Evolutionary conservation across 2,329 filamentous ascomycete species (phyloP), one percentile per base, ranked within the genome.

Genomic region (Penicillium expansum): DNA sequence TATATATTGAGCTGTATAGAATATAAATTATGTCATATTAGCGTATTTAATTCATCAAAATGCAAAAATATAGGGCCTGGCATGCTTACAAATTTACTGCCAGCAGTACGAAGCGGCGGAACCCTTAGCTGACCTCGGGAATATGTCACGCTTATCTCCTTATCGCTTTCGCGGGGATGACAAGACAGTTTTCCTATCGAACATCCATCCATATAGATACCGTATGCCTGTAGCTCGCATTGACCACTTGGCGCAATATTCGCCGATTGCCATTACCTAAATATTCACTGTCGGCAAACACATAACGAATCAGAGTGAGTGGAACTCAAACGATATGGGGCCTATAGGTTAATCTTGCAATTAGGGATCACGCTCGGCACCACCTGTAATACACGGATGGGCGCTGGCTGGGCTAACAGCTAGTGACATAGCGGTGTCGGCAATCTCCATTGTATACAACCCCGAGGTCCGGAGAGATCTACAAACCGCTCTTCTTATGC

Each of bases 191-290:
- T 42, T 18, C 37, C 24, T 32, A 48, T 48, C 45, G 7, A n/a
- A n/a, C n/a, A n/a, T n/a, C n/a, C n/a, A n/a, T n/a, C n/a, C n/a
- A n/a, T n/a, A n/a, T n/a, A n/a, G n/a, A n/a, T n/a, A n/a, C n/a
- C 16, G 8, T 11, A 45, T 45, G n/a, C n/a, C n/a, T n/a, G n/a
- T 32, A 42, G 13, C 39, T 30, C 27, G 24, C 9, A 29, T 44
- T 44, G 41, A 29, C 24, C 10, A 29, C 6, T 18, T 4, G 24
- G 8, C 1, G 6, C 29, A 4, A 20, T 22, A 4, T 20, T 33
- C 20, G 13, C 24, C 5, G 3, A 11, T 54, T 24, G 42, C 52
- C 24, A 59, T 63, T 58, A 60, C 55, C 58, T 62, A 57, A 60
- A 51, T 35, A 11, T 27, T 27, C 33, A 22, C 27, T 18, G 29